Evolutionary conservation across 305 asterid genomes (phyloP).

Genomic region (Withania somnifera): DNA sequence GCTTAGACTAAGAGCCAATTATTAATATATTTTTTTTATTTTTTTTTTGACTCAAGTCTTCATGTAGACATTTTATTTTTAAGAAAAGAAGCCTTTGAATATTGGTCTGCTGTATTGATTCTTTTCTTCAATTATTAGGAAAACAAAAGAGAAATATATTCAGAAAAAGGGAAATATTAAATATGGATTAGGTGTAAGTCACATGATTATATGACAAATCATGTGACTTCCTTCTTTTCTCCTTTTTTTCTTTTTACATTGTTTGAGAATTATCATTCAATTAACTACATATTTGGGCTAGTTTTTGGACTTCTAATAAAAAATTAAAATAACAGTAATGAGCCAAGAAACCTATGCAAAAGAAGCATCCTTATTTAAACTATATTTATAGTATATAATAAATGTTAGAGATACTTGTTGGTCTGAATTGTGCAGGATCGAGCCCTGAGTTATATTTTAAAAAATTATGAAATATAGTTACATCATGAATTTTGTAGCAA

Average conservation of each 20-base stretch:
- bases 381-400: too few species aligned
- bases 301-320: neutral
- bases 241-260: neutral
- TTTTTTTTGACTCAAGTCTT: neutral
- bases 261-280: neutral
- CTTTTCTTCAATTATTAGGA: slow-evolving; percentile 1
- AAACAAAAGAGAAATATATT: neutral
- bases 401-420: too few species aligned
- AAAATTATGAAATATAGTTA: too few species aligned
- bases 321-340: neutral
- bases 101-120: neutral
- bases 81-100: neutral
- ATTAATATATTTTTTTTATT: neutral
- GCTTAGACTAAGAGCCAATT: neutral
- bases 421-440: too few species aligned
- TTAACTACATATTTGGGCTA: neutral
- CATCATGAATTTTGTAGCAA: too few species aligned
- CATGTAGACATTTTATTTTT: neutral
- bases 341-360: too few species aligned
- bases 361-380: too few species aligned
- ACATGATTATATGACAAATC: neutral
- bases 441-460: too few species aligned
- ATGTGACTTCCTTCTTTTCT: neutral
- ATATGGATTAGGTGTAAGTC: neutral
- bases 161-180: neutral